Evolutionary conservation across 306 rosid genomes (phyloP).

Genomic region (Hippophae rhamnoides): DNA sequence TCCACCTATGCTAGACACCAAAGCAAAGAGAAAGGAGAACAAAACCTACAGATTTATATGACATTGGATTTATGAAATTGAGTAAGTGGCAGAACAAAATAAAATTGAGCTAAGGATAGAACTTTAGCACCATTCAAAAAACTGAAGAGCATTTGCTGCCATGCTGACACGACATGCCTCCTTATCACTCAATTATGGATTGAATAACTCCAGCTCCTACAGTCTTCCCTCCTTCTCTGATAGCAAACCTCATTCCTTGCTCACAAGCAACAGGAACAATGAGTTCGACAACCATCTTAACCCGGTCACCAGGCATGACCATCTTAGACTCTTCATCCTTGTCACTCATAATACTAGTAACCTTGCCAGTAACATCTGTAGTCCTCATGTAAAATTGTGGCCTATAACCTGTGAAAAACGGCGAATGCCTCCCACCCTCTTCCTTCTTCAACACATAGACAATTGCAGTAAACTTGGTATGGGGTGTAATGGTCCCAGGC

Average conservation of each 20-base stretch:
- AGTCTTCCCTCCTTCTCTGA: slow-evolving; percentile 89
- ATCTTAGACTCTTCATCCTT: slow-evolving; percentile 88
- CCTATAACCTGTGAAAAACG: slow-evolving; percentile 63
- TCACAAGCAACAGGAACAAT: slow-evolving; percentile 86
- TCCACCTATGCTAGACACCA: slow-evolving; percentile 31
- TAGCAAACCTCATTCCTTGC: slow-evolving; percentile 90
- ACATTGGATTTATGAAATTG: slow-evolving; percentile 35
- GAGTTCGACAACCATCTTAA: slow-evolving; percentile 71
- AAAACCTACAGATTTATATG: slow-evolving; percentile 52
- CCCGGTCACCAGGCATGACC: slow-evolving; percentile 93
- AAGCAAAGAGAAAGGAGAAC: slow-evolving; percentile 21
- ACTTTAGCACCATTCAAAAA: slow-evolving; percentile 29
- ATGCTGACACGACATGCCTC: background rate
- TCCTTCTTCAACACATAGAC: slow-evolving; percentile 85
- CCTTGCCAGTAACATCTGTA: slow-evolving; percentile 78
- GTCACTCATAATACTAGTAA: slow-evolving; percentile 61
- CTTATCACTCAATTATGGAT: slow-evolving; percentile 54
- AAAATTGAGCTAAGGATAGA: slow-evolving; percentile 25
- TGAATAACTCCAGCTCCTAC: slow-evolving; percentile 91
- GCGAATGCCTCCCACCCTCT: slow-evolving; percentile 85
- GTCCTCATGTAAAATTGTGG: slow-evolving; percentile 94
- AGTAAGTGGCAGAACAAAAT: slow-evolving; percentile 25
- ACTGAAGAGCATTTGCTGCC: slow-evolving; percentile 15
- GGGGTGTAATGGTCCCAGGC: slow-evolving; percentile 78
- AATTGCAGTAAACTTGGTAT: slow-evolving; percentile 69